Conservation (phyloP, 148 eudicot genomes). For the Fagopyrum esculentum region DNA sequence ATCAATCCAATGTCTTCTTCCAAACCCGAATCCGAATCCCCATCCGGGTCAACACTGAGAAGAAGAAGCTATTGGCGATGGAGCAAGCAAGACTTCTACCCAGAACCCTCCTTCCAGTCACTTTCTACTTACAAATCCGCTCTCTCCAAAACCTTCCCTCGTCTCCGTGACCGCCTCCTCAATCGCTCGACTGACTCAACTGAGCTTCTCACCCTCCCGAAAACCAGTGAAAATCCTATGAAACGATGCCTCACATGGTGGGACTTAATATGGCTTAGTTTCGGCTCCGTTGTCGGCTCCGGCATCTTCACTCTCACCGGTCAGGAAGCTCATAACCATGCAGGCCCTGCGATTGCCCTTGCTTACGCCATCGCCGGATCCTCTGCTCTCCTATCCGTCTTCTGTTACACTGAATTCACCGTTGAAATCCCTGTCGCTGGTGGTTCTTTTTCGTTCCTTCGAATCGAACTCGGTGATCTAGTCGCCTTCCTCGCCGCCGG, state of each 20-base stretch:
- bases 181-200: constrained; percentile 51
- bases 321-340: constrained; percentile 58
- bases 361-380: constrained; percentile 75
- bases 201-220: constrained; percentile 35
- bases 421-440: constrained; percentile 92
- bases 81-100: constrained; percentile 65
- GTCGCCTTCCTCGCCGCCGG: constrained; percentile 85
- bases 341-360: constrained; percentile 76
- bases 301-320: constrained; percentile 87
- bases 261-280: constrained; percentile 71
- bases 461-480: constrained; percentile 83
- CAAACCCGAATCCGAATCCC: constrained; percentile 5
- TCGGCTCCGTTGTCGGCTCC: constrained; percentile 86
- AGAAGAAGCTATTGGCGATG: constrained; percentile 22
- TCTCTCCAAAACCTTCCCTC: constrained; percentile 31
- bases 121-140: constrained; percentile 43
- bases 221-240: constrained; percentile 40
- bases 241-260: constrained; percentile 65
- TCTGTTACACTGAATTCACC: constrained; percentile 81
- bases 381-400: constrained; percentile 80
- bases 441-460: constrained; percentile 78
- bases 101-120: constrained; percentile 57
- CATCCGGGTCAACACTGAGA: background rate
- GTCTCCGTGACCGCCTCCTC: constrained; percentile 52
- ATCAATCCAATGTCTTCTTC: constrained; percentile 1